phyloP scores from a whole-genome alignment of 768 basidiomycete genomes.

The Sistotremastrum suecicum region DNA sequence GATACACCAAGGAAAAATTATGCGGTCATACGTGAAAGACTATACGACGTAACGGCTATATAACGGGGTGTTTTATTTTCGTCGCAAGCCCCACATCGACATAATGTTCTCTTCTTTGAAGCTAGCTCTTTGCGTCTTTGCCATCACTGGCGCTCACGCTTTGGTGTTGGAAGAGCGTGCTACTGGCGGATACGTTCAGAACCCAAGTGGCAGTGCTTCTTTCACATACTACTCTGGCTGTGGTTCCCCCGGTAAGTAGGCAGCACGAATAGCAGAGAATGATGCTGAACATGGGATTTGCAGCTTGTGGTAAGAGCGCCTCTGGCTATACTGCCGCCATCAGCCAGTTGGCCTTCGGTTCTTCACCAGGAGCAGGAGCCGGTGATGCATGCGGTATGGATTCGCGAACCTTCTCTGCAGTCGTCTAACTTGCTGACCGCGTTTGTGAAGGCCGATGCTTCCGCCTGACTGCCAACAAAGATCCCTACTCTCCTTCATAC shows the following conservation, averaged over 20 bases:
- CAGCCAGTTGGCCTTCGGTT: constrained; percentile 42
- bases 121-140: no score
- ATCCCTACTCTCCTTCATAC: constrained; percentile 38
- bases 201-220: constrained; percentile 35
- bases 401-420: no score
- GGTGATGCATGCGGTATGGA: constrained; percentile 37
- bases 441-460: constrained; percentile 32
- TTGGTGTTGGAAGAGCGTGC: constrained; percentile 14
- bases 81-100: no score
- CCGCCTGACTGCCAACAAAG: constrained; percentile 30
- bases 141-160: neutral
- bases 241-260: constrained; percentile 25
- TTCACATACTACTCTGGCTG: constrained; percentile 47
- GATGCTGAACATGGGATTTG: neutral
- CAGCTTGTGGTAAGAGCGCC: constrained; percentile 39
- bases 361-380: constrained; percentile 31
- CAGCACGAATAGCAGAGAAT: neutral
- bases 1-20: no score
- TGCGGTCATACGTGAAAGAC: no score
- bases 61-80: no score
- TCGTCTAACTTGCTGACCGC: no score
- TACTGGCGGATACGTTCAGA: constrained; percentile 40
- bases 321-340: constrained; percentile 42
- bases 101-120: no score
- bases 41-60: no score